These are phyloP conservation scores for Paulinella micropora DNA, from an alignment of 78 protist species.

Conservation along the genomic window DNA sequence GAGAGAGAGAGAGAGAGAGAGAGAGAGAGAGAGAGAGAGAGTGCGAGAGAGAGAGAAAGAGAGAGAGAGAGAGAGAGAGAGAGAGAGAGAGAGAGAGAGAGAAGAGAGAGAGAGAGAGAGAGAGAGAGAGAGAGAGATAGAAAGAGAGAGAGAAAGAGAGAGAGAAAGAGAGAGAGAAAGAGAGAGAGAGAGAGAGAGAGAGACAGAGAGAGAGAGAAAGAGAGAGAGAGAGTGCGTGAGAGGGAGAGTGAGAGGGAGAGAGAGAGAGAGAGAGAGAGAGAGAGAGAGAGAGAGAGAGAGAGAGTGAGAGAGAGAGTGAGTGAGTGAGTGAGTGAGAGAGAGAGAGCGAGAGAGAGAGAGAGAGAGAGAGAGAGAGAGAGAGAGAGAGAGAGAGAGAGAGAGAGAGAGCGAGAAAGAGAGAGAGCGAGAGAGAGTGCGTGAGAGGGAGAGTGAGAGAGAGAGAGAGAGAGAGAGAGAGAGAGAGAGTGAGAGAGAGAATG, in stretches of 20 bases:
- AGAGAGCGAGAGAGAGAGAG: too few relatives aligned
- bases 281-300: too few relatives aligned
- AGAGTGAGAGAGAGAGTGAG: not conserved
- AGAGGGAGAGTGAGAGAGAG: not conserved
- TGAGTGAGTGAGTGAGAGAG: not conserved
- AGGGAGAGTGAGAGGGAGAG: not conserved
- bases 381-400: too few relatives aligned
- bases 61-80: not conserved
- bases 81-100: not conserved
- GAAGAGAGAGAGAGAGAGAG: not conserved
- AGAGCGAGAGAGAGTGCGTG: too few relatives aligned
- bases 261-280: too few relatives aligned
- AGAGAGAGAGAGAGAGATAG: too few relatives aligned
- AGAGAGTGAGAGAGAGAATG: not conserved
- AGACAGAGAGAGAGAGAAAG: not conserved
- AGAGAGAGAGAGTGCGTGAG: too few relatives aligned
- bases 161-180: slow-evolving; percentile 8
- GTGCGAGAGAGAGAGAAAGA: too few relatives aligned
- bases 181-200: not conserved
- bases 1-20: slow-evolving; percentile 9
- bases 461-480: not conserved
- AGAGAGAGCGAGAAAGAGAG: too few relatives aligned
- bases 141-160: too few relatives aligned
- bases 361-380: not conserved
- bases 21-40: too few relatives aligned